Conservation (phyloP, 805 yeast genomes). For the Huiozyma sinensis region DNA sequence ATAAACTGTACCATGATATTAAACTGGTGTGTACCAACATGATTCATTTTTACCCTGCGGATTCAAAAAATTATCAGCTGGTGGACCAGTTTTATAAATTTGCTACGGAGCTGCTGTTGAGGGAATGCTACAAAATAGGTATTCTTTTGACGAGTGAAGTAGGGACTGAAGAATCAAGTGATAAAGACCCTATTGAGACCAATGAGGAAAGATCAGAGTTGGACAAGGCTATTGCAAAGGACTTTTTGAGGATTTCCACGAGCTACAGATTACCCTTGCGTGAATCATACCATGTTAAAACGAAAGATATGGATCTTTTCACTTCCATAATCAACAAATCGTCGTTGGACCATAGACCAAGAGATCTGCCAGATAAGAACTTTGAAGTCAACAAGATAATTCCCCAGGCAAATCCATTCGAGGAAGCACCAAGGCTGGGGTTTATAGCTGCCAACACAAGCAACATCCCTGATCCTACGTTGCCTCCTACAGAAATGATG, state of each 20-base stretch:
- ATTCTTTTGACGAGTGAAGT: conserved; percentile 15
- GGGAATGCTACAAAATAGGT: conserved; percentile 45
- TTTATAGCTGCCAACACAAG: conserved; percentile 36
- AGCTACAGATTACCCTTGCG: conserved; percentile 41
- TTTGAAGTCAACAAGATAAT: conserved; percentile 57
- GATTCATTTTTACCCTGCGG: conserved; percentile 39
- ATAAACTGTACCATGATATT: conserved; percentile 56
- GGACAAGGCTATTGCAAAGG: conserved; percentile 39
- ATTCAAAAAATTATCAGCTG: conserved; percentile 37
- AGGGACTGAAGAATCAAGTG: conserved; percentile 4
- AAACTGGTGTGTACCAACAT: conserved; percentile 42
- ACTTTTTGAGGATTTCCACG: conserved; percentile 49
- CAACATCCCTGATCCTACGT: conserved; percentile 39
- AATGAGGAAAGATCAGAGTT: conserved; percentile 11
- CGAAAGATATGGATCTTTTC: conserved; percentile 67
- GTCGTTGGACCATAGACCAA: conserved; percentile 61
- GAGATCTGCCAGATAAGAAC: conserved; percentile 50
- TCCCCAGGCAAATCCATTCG: conserved; percentile 35
- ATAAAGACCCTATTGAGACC: neutral
- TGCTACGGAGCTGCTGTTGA: conserved; percentile 48
- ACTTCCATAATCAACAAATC: conserved; percentile 64
- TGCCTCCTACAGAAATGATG: conserved; percentile 44
- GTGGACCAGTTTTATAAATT: conserved; percentile 56
- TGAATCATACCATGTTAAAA: conserved; percentile 54
- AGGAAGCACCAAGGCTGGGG: conserved; percentile 34